Conservation (phyloP, 1,284 basidiomycete species). For the Somion occarium region DNA sequence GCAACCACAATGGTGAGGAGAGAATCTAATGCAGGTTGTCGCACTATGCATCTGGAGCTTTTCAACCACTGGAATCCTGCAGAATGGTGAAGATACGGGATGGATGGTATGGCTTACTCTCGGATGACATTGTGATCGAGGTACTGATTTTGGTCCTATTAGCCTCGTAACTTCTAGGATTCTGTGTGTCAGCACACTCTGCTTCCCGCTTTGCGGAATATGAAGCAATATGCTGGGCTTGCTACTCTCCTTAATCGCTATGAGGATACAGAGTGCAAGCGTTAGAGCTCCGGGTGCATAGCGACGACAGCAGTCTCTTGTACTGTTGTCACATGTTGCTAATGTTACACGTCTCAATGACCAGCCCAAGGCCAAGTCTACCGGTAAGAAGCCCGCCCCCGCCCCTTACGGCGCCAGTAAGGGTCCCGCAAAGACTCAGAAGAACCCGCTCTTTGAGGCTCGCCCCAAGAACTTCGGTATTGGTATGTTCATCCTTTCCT, state of each 20-base stretch:
- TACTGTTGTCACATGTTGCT: slow-evolving; percentile 37
- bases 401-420: slow-evolving; percentile 75
- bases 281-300: slow-evolving; percentile 70
- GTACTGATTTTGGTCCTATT: slow-evolving; percentile 4
- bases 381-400: slow-evolving; percentile 66
- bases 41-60: slow-evolving; percentile 32
- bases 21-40: slow-evolving; percentile 12
- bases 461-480: slow-evolving; percentile 92
- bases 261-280: slow-evolving; percentile 23
- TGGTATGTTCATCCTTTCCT: slow-evolving; percentile 49
- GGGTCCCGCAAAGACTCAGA: slow-evolving; percentile 63
- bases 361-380: slow-evolving; percentile 73
- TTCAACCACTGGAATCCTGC: slow-evolving; percentile 25
- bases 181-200: slow-evolving; percentile 22
- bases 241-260: slow-evolving; percentile 19
- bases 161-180: slow-evolving; percentile 4
- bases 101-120: slow-evolving; percentile 50
- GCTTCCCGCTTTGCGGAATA: slow-evolving; percentile 25
- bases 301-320: slow-evolving; percentile 32
- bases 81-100: slow-evolving; percentile 22
- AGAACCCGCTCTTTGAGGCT: slow-evolving; percentile 97
- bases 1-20: slow-evolving; percentile 43
- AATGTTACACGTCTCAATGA: slow-evolving; percentile 79
- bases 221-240: slow-evolving; percentile 42
- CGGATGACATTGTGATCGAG: slow-evolving; percentile 33